Percentiles rank a stretch among this genome's conserved stretches.
phyloP scores from a whole-genome alignment of 2,329 filamentous ascomycete genomes.

The Aspergillus ruber region DNA sequence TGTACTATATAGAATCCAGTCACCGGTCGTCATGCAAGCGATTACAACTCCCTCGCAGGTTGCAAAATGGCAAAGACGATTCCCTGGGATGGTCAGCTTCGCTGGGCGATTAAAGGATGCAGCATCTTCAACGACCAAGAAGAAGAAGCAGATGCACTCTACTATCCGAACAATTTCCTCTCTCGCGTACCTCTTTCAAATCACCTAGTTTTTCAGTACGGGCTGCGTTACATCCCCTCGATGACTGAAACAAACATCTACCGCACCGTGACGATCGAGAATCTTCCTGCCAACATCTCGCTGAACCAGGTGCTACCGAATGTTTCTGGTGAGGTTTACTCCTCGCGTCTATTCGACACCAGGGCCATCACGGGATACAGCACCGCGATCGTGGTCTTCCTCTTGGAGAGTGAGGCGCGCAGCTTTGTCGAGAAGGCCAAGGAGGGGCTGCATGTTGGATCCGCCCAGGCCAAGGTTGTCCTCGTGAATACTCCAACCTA shows the following conservation, averaged over 20 bases:
- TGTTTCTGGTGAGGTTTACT: constrained; percentile 21
- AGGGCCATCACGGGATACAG: constrained; percentile 20
- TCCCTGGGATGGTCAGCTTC: constrained; percentile 17
- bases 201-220: constrained; percentile 23
- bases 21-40: background rate
- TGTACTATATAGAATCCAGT: background rate
- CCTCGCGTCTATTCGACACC: constrained; percentile 24
- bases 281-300: constrained; percentile 16
- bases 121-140: constrained; percentile 16
- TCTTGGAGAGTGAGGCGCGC: constrained; percentile 18
- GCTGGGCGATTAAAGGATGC: constrained; percentile 15
- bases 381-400: constrained; percentile 25
- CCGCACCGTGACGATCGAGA: constrained; percentile 24
- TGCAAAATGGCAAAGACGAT: background rate
- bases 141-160: constrained; percentile 14
- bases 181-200: constrained; percentile 6
- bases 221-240: constrained; percentile 24
- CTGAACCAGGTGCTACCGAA: constrained; percentile 19
- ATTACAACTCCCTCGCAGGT: background rate
- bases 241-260: constrained; percentile 17
- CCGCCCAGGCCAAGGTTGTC: constrained; percentile 7
- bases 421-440: constrained; percentile 14
- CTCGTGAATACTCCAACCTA: constrained; percentile 25
- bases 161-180: constrained; percentile 6
- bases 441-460: constrained; percentile 14